Base-by-base conservation (phyloP, 2,329 filamentous ascomycete species). In the Balansia obtecta region DNA sequence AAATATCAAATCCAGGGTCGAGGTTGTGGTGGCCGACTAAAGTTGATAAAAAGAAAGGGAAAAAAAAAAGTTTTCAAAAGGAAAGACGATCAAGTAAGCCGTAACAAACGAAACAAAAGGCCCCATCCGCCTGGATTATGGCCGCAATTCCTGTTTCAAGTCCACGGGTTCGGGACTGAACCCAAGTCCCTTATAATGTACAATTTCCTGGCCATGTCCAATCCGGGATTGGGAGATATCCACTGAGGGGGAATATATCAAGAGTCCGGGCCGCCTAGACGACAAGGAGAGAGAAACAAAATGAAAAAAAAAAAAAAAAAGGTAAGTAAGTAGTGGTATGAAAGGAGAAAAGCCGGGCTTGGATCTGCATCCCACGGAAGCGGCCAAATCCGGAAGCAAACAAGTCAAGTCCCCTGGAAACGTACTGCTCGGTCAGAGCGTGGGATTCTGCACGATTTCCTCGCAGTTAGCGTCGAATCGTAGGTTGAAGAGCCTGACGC, bases 391-490 rank as follows among this genome's bases (percentile, higher is more conserved):
- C 34, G 9, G 42, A 15, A 13, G 42, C 30, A 30, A 30, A 20
- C 42, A 45, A 18, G 15, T 30, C 9, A 4, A 22, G 15, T 15
- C 9, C 32, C 13, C 30, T 3, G 7, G 3, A 16, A n/a, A 7
- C 6, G 18, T n/a, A 8, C 4, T n/a, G 6, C 9, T 12, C 27
- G 7, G 18, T 62, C 76, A 83, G 61, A 71, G 67, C 58, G 73
- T 75, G 40, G 81, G 81, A 61, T 75, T 73, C 58, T 70, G 71
- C 53, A 97, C 74, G 58, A 97, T 91, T 30, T 91, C 86, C 61
- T 95, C 88, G 70, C 89, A 95, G 74, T 97, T 96, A 67, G 87
- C 88, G 62, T 96, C 89, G 68, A 96, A 98, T 45, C 91, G 85
- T 70, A 94, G 81, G 66, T 86, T 89, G 88, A 91, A 98, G 37